Percentiles rank a stretch among this genome's conserved stretches.
Evolutionary conservation across 225 moss, liverwort and hornwort genomes (phyloP).

Genomic region (Polytrichum formosum): DNA sequence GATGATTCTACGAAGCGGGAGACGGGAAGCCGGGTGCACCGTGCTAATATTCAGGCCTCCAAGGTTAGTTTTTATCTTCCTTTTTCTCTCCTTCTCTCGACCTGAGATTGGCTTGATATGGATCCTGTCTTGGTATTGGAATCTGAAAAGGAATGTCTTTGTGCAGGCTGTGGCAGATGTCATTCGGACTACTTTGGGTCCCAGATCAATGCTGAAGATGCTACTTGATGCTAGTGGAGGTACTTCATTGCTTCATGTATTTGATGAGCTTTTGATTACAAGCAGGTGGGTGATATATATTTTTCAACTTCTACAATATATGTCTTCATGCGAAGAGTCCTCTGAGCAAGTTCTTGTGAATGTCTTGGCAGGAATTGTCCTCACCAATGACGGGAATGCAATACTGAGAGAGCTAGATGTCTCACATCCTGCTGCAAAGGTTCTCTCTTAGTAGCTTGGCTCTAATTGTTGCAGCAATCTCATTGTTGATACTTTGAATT

Average conservation of each 20-base stretch:
- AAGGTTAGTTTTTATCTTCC: slow-evolving; percentile 32
- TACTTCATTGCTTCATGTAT: slow-evolving; percentile 8
- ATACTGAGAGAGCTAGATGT: slow-evolving; percentile 90
- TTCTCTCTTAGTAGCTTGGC: slow-evolving; percentile 11
- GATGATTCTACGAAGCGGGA: slow-evolving; percentile 86
- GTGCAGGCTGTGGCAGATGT: slow-evolving; percentile 85
- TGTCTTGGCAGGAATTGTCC: slow-evolving; percentile 58
- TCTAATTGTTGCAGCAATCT: not conserved
- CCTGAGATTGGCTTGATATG: not conserved
- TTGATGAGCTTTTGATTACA: slow-evolving; percentile 1
- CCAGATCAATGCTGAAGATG: slow-evolving; percentile 96
- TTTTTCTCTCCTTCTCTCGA: not conserved
- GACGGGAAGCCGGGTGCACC: slow-evolving; percentile 76
- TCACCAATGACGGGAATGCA: slow-evolving; percentile 89
- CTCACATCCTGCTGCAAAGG: slow-evolving; percentile 88
- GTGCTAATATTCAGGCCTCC: slow-evolving; percentile 82
- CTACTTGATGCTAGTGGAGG: slow-evolving; percentile 92
- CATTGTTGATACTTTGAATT: not conserved
- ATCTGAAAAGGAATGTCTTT: not conserved
- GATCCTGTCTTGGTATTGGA: not conserved
- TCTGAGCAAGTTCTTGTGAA: not conserved
- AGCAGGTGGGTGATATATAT: too few species aligned
- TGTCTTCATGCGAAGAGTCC: too few species aligned
- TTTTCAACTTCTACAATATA: too few species aligned
- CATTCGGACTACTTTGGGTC: slow-evolving; percentile 89